These are phyloP conservation scores for Breynia disticha DNA, from an alignment of 441 rosid species.

Conservation along the genomic window DNA sequence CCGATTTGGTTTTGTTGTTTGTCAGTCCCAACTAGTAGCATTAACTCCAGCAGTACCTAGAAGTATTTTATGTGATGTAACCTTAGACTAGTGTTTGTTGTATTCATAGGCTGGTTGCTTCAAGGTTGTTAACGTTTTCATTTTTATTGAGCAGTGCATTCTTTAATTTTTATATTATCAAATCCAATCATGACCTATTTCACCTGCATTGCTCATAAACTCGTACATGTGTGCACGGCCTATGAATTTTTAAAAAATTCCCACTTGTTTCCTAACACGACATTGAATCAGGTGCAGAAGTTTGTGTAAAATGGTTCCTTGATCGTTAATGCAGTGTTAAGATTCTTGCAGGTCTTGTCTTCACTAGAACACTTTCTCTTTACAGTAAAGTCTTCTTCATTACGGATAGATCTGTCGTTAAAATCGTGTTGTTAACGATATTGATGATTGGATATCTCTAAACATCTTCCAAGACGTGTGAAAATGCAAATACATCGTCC, in stretches of 20 bases:
- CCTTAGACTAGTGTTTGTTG: conserved; percentile 18
- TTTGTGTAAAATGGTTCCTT: background rate
- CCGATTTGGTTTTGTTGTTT: conserved; percentile 6
- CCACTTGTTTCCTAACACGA: background rate
- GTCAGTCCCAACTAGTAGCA: conserved; percentile 10
- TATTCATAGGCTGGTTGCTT: conserved; percentile 22
- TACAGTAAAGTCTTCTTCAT: too few species aligned
- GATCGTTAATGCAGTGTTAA: background rate
- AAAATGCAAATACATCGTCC: too few species aligned
- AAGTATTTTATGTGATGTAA: conserved; percentile 13
- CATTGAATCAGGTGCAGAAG: background rate
- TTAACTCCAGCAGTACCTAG: conserved; percentile 20
- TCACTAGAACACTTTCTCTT: too few species aligned
- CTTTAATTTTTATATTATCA: conserved; percentile 26
- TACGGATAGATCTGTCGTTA: too few species aligned
- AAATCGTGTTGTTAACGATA: too few species aligned
- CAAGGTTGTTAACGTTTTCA: conserved; percentile 17
- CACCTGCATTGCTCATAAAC: too few species aligned
- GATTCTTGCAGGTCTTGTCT: too few species aligned
- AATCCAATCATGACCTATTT: too few species aligned
- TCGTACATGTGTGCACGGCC: too few species aligned
- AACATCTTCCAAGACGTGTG: too few species aligned
- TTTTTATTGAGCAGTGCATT: conserved; percentile 24
- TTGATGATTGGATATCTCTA: too few species aligned
- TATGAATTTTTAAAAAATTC: too few species aligned